Conservation (phyloP, 2,329 filamentous ascomycete species). For the Diaporthe citri region DNA sequence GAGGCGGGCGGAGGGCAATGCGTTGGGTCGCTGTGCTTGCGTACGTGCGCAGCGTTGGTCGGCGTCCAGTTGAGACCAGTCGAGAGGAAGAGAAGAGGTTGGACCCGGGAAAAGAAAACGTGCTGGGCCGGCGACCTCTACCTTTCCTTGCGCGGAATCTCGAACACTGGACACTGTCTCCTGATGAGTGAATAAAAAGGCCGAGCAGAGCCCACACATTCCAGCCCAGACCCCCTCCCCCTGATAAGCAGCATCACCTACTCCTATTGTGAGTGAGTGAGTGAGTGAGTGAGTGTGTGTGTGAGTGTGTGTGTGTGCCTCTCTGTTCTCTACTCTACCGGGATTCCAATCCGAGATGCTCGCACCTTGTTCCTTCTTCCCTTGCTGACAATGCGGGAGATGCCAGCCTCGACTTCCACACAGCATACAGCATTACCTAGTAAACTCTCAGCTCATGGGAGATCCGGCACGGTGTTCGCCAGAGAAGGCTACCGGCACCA, state of each 20-base stretch:
- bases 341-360: slow-evolving; percentile 15
- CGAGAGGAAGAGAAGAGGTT: slow-evolving; percentile 9
- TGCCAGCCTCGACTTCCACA: background rate
- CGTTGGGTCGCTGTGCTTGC: background rate
- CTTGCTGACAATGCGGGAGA: slow-evolving; percentile 1
- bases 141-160: background rate
- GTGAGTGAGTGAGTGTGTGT: background rate
- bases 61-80: slow-evolving; percentile 14
- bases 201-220: slow-evolving; percentile 22
- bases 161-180: slow-evolving; percentile 11
- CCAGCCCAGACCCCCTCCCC: slow-evolving; percentile 24
- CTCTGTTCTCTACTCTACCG: slow-evolving; percentile 9
- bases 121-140: background rate
- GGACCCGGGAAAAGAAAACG: background rate
- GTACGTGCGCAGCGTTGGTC: slow-evolving; percentile 23
- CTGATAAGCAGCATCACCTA: slow-evolving; percentile 19
- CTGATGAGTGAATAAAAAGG: slow-evolving; percentile 6
- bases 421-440: background rate
- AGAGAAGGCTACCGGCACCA: background rate
- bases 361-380: slow-evolving; percentile 2
- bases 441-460: background rate
- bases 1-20: slow-evolving; percentile 4
- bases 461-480: background rate
- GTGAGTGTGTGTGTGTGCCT: background rate
- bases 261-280: background rate